Evolutionary conservation across 2,329 filamentous ascomycete genomes (phyloP).

Genomic region (Monosporascus cannonballus): DNA sequence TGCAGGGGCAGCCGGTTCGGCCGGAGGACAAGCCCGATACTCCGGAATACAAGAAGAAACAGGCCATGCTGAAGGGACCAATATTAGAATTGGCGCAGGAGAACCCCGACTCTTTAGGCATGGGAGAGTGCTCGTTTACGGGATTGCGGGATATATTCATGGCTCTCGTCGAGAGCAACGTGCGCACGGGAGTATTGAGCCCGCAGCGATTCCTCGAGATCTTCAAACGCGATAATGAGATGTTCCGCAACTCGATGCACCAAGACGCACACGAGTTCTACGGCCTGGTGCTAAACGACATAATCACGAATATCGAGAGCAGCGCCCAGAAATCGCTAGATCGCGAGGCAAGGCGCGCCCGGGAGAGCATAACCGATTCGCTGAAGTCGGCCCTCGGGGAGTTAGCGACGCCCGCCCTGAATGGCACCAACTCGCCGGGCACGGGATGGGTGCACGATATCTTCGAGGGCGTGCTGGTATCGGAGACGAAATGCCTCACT

Average conservation of each 20-base stretch:
- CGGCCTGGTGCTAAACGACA: conserved; percentile 89
- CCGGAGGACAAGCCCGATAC: conserved; percentile 93
- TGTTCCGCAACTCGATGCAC: conserved; percentile 96
- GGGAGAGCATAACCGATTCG: conserved; percentile 44
- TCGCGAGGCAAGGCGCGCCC: conserved; percentile 33
- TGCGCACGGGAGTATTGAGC: conserved; percentile 83
- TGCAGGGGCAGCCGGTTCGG: conserved; percentile 48
- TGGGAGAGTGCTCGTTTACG: conserved; percentile 93
- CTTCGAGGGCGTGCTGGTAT: conserved; percentile 90
- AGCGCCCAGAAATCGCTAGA: conserved; percentile 63
- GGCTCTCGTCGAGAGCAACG: conserved; percentile 73
- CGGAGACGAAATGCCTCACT: conserved; percentile 91
- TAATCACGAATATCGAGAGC: conserved; percentile 90
- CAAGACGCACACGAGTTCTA: conserved; percentile 98
- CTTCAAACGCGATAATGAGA: conserved; percentile 88
- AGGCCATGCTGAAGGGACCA: conserved; percentile 81
- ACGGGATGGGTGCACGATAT: conserved; percentile 94
- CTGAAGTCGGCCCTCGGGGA: conserved; percentile 39
- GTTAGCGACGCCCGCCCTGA: conserved; percentile 27
- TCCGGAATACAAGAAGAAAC: conserved; percentile 96
- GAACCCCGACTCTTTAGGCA: conserved; percentile 74
- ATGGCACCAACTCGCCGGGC: conserved; percentile 49
- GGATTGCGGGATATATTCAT: conserved; percentile 95
- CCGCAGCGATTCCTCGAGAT: conserved; percentile 92
- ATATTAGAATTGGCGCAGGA: conserved; percentile 80